Base-by-base conservation (phyloP, 1,139 yeast species). In the Entelexis sorbosivorans region DNA sequence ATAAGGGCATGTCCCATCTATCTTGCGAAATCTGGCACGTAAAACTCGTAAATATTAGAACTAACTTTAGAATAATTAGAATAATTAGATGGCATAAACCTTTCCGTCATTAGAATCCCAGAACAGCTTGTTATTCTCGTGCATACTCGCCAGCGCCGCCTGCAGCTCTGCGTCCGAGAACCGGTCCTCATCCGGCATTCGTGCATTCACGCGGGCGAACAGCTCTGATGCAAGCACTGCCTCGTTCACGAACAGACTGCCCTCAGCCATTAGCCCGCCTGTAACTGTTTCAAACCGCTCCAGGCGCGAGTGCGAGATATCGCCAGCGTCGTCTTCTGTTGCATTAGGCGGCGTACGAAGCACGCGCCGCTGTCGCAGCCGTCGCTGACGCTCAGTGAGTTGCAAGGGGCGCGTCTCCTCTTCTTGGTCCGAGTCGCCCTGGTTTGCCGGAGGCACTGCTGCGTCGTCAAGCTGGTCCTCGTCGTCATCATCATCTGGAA, bases 131-230 rank as follows among this genome's bases (percentile, higher is more conserved):
- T 67, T 67, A 38, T 62, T 63, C 7, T 63, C 69, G 42, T 62
- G 60, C 69, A 71, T 63, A 51, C 57, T 54, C 39, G 59, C 51
- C 46, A 71, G 57, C 4, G 71, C 73, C 2, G 69, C 69, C 22
- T 52, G 52, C 6, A 65, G 65, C 56, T 71, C 75, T 16, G 59
- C 60, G 16, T 56, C 59, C 5, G 63, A 53, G 55, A 69, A 71
- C 47, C 55, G 51, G 47, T 70, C 70, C 50, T 69, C 72, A 16
- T 59, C 58, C 24, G 62, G 61, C 61, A 66, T 59, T 19, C 56
- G 52, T 54, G 61, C 59, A 56, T 71, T 71, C 38, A 71, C 52
- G 16, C 50, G 56, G 4, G 38, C 49, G 16, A 54, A 22, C 6
- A 59, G 54, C 28, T 42, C 50, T 5, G 40, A 28, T 14, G 58